phyloP scores from a whole-genome alignment of 2,329 filamentous ascomycete genomes.

The Dothiorella sarmentorum region DNA sequence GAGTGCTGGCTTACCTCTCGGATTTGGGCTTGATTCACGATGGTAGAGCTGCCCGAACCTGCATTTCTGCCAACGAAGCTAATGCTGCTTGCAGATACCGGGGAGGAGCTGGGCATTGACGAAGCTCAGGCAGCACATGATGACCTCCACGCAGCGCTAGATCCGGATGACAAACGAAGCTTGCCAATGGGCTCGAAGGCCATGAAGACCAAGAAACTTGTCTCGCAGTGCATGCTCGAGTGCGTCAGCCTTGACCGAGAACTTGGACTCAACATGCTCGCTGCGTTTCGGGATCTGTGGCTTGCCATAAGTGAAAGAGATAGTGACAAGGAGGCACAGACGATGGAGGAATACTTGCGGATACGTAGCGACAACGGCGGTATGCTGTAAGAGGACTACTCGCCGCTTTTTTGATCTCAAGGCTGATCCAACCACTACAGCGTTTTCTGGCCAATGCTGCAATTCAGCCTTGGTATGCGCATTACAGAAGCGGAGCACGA shows the following conservation, averaged over 20 bases:
- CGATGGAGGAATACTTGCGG: background rate
- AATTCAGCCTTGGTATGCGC: background rate
- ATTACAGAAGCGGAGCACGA: background rate
- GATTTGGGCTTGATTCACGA: background rate
- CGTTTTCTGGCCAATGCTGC: constrained; percentile 1
- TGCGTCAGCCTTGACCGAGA: background rate
- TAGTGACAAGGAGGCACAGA: background rate
- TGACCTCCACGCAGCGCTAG: background rate
- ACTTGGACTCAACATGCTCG: background rate
- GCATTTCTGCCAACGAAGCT: background rate
- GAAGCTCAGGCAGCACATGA: background rate
- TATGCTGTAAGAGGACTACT: background rate
- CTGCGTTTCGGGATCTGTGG: background rate
- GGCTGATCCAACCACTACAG: background rate
- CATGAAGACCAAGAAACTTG: background rate
- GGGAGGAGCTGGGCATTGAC: background rate
- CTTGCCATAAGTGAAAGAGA: background rate
- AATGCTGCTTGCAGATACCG: background rate
- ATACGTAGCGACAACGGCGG: background rate
- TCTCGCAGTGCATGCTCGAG: constrained; percentile 1
- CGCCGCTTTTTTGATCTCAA: background rate
- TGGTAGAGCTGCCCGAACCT: background rate
- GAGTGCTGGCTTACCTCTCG: background rate
- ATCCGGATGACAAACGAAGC: background rate
- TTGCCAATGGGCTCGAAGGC: background rate